Evolutionary conservation across 139 green algal genomes (phyloP), one percentile per base, ranked within the genome.

Genomic region (Yamagishiella unicocca): DNA sequence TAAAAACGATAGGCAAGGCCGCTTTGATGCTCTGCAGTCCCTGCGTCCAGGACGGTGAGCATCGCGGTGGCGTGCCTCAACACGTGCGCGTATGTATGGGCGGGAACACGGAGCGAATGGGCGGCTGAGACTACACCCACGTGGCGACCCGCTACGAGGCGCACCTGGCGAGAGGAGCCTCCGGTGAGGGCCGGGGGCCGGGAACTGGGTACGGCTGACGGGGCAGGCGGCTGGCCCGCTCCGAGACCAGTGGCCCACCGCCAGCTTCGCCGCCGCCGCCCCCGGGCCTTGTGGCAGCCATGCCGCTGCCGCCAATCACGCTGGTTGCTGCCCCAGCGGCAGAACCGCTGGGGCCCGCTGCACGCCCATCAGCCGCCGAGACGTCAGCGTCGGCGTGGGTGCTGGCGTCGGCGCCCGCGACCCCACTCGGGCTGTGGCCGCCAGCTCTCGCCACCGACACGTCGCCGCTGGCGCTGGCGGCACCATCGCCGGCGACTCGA

Each of bases 91-190:
- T n/a, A n/a, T n/a, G n/a, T n/a, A n/a, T n/a, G n/a, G n/a, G n/a
- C n/a, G n/a, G n/a, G n/a, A n/a, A n/a, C n/a, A n/a, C n/a, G n/a
- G n/a, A n/a, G n/a, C n/a, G n/a, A n/a, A n/a, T n/a, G n/a, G n/a
- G n/a, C n/a, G n/a, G n/a, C n/a, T n/a, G n/a, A n/a, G n/a, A n/a
- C n/a, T n/a, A n/a, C n/a, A n/a, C n/a, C n/a, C n/a, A n/a, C n/a
- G n/a, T n/a, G n/a, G n/a, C n/a, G n/a, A n/a, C n/a, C n/a, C n/a
- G n/a, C n/a, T n/a, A n/a, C n/a, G n/a, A n/a, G n/a, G n/a, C n/a
- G n/a, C 61, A 88, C 87, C 71, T 88, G 55, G 72, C 87, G 61
- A 90, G 45, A 0, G 87, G 80, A 12, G 87, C 87, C 40, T 90
- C 62, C 33, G 81, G 62, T 35, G 72, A 35, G 0, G 72, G 71